Percentiles rank a stretch among this genome's conserved stretches.
These are phyloP conservation scores for Tricladium varicosporioides DNA, from an alignment of 2,329 filamentous ascomycete genomes.

Conservation along the genomic window DNA sequence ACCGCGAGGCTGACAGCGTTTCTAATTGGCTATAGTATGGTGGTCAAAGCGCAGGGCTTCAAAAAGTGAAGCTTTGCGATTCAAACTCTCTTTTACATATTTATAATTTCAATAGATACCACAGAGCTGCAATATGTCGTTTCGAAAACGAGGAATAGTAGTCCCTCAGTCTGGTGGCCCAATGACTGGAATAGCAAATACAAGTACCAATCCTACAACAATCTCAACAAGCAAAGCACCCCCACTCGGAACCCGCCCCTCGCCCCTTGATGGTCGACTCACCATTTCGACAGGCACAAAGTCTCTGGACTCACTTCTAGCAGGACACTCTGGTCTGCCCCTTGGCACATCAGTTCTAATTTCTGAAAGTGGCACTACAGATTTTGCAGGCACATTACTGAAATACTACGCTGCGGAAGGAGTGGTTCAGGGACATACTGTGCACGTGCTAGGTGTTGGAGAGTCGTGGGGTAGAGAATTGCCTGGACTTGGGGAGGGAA, in stretches of 20 bases:
- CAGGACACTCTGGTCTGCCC: slow-evolving; percentile 80
- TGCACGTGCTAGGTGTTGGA: slow-evolving; percentile 80
- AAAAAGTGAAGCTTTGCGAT: not conserved
- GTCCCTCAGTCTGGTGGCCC: slow-evolving; percentile 32
- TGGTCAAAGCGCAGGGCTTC: slow-evolving; percentile 10
- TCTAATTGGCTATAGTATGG: not conserved
- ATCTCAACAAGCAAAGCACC: slow-evolving; percentile 24
- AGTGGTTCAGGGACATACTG: slow-evolving; percentile 82
- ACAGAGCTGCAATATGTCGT: slow-evolving; percentile 51
- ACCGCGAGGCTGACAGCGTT: slow-evolving; percentile 8
- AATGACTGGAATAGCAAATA: not conserved
- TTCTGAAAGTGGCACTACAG: slow-evolving; percentile 88
- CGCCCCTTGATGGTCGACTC: slow-evolving; percentile 79
- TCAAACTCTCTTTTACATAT: too few relatives aligned
- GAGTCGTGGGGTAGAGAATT: slow-evolving; percentile 81
- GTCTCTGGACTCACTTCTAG: slow-evolving; percentile 80
- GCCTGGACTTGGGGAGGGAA: slow-evolving; percentile 61
- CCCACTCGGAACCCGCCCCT: slow-evolving; percentile 68
- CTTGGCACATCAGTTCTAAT: slow-evolving; percentile 79
- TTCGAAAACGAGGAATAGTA: slow-evolving; percentile 64
- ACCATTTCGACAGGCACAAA: slow-evolving; percentile 90
- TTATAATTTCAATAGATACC: too few relatives aligned
- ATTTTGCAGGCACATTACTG: slow-evolving; percentile 82
- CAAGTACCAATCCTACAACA: slow-evolving; percentile 8
- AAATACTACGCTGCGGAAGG: slow-evolving; percentile 93